Percentiles rank a stretch among this genome's conserved stretches.
These are phyloP conservation scores for Rhizophagus clarus DNA, from an alignment of 192 early-diverging fungal species.

Conservation along the genomic window DNA sequence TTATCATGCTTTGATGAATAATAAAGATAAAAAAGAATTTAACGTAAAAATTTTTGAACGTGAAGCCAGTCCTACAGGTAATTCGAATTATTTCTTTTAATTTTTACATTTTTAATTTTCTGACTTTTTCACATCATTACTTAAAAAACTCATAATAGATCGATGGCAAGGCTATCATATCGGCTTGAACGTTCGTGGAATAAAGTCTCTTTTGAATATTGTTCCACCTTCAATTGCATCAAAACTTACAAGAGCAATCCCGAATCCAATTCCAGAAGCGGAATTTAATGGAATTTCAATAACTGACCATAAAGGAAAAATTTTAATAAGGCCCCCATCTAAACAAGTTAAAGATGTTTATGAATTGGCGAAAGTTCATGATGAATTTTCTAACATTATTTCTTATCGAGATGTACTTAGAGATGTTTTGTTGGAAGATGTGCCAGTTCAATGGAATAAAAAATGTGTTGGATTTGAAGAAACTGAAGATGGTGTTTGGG, in stretches of 20 bases:
- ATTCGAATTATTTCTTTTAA: background rate
- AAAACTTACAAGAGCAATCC: background rate
- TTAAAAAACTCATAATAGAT: background rate
- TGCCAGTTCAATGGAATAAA: conserved; percentile 16
- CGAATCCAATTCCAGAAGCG: background rate
- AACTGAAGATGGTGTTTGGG: conserved; percentile 16
- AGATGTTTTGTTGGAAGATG: background rate
- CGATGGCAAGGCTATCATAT: conserved; percentile 15
- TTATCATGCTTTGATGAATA: background rate
- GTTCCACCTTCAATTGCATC: background rate
- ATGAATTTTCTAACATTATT: background rate
- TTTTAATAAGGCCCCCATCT: background rate
- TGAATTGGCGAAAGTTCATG: background rate
- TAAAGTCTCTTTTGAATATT: background rate
- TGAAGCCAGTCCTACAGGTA: conserved; percentile 6
- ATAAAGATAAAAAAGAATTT: conserved; percentile 6
- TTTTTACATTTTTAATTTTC: background rate
- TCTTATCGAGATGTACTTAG: background rate
- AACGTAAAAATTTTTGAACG: conserved; percentile 15
- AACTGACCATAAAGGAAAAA: background rate
- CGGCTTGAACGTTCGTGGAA: background rate
- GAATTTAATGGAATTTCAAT: background rate
- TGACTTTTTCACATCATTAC: background rate
- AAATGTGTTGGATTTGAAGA: conserved; percentile 12
- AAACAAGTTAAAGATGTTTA: background rate